A percentile compares a stretch with the other conserved stretches of the same genome.
Evolutionary conservation across 2,329 filamentous ascomycete species (phyloP).

Genomic region (Trichophyton schoenleinii): DNA sequence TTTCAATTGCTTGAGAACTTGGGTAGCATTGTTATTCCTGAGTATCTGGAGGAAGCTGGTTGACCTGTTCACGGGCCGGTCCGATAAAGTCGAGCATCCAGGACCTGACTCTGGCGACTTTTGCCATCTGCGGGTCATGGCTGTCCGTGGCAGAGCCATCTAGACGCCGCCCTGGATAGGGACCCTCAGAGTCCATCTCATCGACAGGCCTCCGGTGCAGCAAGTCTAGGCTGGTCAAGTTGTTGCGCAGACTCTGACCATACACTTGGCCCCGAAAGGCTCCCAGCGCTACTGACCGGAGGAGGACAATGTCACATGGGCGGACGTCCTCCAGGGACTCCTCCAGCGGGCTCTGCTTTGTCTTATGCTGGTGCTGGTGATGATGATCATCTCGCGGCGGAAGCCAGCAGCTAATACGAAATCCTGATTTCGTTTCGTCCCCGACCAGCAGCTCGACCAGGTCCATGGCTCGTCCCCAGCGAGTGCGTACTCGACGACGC

Average conservation of each 20-base stretch:
- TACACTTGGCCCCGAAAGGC: constrained; percentile 67
- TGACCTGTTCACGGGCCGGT: constrained; percentile 10
- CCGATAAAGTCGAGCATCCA: constrained; percentile 63
- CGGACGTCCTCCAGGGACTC: constrained; percentile 40
- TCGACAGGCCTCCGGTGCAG: constrained; percentile 47
- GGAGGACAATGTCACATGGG: constrained; percentile 62
- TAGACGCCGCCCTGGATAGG: constrained; percentile 25
- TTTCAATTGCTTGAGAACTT: too few species aligned
- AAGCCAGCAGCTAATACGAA: constrained; percentile 77
- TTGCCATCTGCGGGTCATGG: constrained; percentile 43
- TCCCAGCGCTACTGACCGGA: constrained; percentile 67
- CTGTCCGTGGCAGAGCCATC: constrained; percentile 17
- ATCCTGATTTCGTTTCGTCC: constrained; percentile 71
- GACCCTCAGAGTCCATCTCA: constrained; percentile 39
- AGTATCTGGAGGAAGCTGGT: constrained; percentile 24
- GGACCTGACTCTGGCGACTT: constrained; percentile 54
- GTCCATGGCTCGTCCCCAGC: constrained; percentile 42
- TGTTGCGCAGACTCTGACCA: constrained; percentile 64
- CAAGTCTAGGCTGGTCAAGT: constrained; percentile 56
- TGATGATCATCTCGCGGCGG: constrained; percentile 23
- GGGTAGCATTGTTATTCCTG: constrained; percentile 11
- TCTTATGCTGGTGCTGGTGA: constrained; percentile 7
- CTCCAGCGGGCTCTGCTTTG: constrained; percentile 23
- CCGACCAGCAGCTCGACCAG: constrained; percentile 69
- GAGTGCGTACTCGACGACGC: constrained; percentile 54